Base-by-base conservation (phyloP, 257 asterid genomes). In the Thymus mandschuricus region DNA sequence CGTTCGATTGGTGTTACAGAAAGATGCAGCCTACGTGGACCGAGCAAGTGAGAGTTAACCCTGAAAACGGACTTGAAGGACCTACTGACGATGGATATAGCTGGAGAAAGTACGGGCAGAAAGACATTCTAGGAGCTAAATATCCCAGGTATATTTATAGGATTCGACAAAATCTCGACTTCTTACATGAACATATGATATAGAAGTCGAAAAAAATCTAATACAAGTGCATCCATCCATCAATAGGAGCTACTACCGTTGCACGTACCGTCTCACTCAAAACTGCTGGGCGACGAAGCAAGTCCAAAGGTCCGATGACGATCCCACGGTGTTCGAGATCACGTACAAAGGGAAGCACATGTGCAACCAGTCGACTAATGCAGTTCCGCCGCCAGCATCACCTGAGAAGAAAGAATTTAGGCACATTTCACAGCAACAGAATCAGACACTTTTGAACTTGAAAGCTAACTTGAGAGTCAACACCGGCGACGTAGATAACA, bases 251-350 rank as follows among this genome's bases (percentile, higher is more conserved):
- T 94, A 94, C 50, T 94, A 94, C 79, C 81, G 98, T 70, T 94
- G 99, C 62, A 91, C 98, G 0, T 89, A 91, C 72, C 83, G 95
- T 0, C 75, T 40, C 10, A 75, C 75, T 2, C 80, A 80, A 40
- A 82, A 88, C 50, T 92, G 99, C 70, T 86, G 95, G 97, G 99
- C 98, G 3, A 89, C 91, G 6, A 94, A 89, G 81, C 98, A 94
- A 80, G 99, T 94, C 68, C 99, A 94, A 40, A 88, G 98, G 77
- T 89, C 97, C 13, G 97, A 91, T 70, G 92, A 86, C 5, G 98
- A 94, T 68, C 91, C 93, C 9, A 74, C 84, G 6, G 15, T 89
- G 13, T 88, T 94, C 28, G 97, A 94, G 33, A 74, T 94, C 86
- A 88, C 92, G 5, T 86, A 89, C 85, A 92, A 81, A 81, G 99